These are phyloP conservation scores for Cryptococcus wingfieldii DNA, from an alignment of 1,284 basidiomycete species.

Conservation along the genomic window DNA sequence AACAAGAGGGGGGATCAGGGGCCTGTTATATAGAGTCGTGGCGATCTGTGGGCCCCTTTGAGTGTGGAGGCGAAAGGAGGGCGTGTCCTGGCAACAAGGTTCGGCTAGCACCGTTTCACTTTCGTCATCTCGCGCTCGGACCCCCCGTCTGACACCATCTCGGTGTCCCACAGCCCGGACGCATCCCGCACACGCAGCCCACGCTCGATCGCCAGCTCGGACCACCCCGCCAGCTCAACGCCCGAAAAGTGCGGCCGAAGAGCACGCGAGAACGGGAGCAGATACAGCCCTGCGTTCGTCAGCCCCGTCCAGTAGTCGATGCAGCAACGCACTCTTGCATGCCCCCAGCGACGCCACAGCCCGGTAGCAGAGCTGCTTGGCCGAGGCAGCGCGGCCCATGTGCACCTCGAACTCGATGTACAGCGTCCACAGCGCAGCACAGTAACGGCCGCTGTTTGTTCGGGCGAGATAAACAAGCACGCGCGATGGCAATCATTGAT, in stretches of 20 bases:
- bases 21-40: no score
- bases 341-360: slow-evolving; percentile 62
- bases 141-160: slow-evolving; percentile 35
- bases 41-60: no score
- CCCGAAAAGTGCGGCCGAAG: slow-evolving; percentile 64
- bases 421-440: slow-evolving; percentile 62
- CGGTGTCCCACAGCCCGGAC: slow-evolving; percentile 55
- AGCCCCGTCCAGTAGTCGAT: slow-evolving; percentile 31
- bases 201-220: slow-evolving; percentile 75
- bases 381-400: slow-evolving; percentile 58
- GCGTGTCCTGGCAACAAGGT: background rate
- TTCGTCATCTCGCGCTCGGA: slow-evolving; percentile 30
- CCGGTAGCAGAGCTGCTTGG: slow-evolving; percentile 72
- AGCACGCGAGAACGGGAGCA: slow-evolving; percentile 69
- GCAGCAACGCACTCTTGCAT: slow-evolving; percentile 52
- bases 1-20: no score
- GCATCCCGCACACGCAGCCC: slow-evolving; percentile 63
- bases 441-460: slow-evolving; percentile 24
- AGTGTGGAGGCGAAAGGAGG: background rate
- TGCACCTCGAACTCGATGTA: slow-evolving; percentile 78
- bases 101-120: slow-evolving; percentile 36
- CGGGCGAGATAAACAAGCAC: background rate
- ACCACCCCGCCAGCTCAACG: slow-evolving; percentile 64
- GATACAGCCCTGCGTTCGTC: slow-evolving; percentile 66
- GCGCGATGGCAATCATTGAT: background rate